phyloP scores from a whole-genome alignment of 129 eudicot genomes.

The Sambucus nigra region DNA sequence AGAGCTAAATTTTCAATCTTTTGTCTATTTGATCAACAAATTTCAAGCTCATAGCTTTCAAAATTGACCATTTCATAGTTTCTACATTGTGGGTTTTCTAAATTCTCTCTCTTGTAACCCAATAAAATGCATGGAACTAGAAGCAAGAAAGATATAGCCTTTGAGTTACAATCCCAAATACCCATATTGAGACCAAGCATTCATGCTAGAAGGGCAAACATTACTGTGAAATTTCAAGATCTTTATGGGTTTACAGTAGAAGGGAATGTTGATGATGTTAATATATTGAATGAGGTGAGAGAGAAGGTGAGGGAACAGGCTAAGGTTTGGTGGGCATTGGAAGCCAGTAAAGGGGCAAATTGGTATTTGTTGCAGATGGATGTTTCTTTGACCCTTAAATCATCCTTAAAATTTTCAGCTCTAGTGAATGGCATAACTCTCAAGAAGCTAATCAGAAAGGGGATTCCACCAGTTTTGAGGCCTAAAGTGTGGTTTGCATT shows the following conservation, averaged over 20 bases:
- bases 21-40: constrained; percentile 8
- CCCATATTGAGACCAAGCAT: constrained; percentile 80
- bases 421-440: constrained; percentile 78
- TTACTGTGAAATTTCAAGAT: constrained; percentile 85
- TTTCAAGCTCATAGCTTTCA: constrained; percentile 14
- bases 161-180: constrained; percentile 54
- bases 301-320: constrained; percentile 93
- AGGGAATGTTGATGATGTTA: constrained; percentile 98
- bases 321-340: constrained; percentile 89
- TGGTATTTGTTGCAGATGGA: constrained; percentile 73
- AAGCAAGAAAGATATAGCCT: constrained; percentile 48
- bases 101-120: background rate
- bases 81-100: constrained; percentile 11
- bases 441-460: constrained; percentile 81
- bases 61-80: constrained; percentile 20
- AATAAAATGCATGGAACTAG: constrained; percentile 55
- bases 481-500: constrained; percentile 87
- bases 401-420: constrained; percentile 58
- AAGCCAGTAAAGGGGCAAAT: constrained; percentile 80
- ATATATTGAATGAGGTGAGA: constrained; percentile 84
- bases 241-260: constrained; percentile 91
- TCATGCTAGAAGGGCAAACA: constrained; percentile 86
- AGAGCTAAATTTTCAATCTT: constrained; percentile 7
- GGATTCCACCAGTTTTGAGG: constrained; percentile 78
- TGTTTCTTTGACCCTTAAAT: constrained; percentile 46